These are phyloP conservation scores for Fusarium globosum DNA, from an alignment of 2,329 filamentous ascomycete genomes.

Conservation along the genomic window DNA sequence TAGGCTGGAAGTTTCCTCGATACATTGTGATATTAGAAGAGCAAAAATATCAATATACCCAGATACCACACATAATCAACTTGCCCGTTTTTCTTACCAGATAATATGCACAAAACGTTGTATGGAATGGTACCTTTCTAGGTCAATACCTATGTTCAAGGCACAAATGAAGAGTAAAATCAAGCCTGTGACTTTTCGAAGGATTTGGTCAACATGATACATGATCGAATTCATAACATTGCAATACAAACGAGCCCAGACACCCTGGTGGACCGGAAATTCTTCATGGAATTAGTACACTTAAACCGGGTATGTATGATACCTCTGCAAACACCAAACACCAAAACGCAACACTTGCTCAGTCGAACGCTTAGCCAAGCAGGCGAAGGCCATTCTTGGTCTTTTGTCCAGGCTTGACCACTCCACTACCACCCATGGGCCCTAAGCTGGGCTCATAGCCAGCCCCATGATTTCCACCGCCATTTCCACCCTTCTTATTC, in stretches of 20 bases:
- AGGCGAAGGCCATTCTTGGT: constrained; percentile 74
- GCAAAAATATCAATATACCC: constrained; percentile 35
- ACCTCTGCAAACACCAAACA: constrained; percentile 37
- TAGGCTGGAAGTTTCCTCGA: constrained; percentile 2
- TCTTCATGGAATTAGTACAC: background rate
- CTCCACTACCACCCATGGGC: constrained; percentile 60
- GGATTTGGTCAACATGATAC: background rate
- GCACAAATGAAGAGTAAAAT: background rate
- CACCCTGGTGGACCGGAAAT: background rate
- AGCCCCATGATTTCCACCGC: constrained; percentile 44
- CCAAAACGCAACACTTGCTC: background rate
- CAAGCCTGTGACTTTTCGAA: background rate
- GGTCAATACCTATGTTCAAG: background rate
- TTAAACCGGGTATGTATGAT: constrained; percentile 13
- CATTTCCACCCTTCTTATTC: constrained; percentile 49
- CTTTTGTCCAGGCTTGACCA: constrained; percentile 72
- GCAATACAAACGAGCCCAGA: background rate
- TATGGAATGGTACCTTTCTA: background rate
- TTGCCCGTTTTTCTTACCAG: background rate
- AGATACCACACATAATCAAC: constrained; percentile 25
- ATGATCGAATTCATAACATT: background rate
- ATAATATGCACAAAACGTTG: background rate
- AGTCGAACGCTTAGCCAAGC: constrained; percentile 58
- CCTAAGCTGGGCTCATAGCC: constrained; percentile 64
- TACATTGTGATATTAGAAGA: constrained; percentile 11